Conservation (phyloP, 305 asterid genomes). For the Plantago rigida region DNA sequence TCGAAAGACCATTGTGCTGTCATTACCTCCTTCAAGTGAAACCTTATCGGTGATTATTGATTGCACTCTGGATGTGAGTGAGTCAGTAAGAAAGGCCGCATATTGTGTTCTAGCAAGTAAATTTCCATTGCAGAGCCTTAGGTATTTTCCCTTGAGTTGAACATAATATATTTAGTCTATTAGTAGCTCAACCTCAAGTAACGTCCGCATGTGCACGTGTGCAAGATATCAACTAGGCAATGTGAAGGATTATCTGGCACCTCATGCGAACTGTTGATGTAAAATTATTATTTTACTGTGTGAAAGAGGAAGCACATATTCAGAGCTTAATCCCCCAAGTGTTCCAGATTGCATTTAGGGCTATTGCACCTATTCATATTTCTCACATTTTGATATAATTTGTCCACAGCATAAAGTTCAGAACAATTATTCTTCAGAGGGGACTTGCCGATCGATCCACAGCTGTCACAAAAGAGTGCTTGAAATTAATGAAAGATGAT, state of each 20-base stretch:
- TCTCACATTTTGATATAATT: constrained; percentile 24
- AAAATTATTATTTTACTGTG: no score
- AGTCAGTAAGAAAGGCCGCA: constrained; percentile 79
- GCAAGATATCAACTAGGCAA: no score
- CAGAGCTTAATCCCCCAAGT: not conserved
- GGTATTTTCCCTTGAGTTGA: constrained; percentile 35
- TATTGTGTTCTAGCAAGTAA: constrained; percentile 67
- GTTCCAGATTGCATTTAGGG: constrained; percentile 8
- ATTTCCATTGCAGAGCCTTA: constrained; percentile 83
- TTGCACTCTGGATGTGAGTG: constrained; percentile 78
- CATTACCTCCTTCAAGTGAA: constrained; percentile 74
- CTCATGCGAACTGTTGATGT: no score
- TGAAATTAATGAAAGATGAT: constrained; percentile 74
- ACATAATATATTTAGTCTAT: constrained; percentile 9
- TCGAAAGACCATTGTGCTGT: constrained; percentile 67
- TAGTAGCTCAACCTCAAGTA: not conserved
- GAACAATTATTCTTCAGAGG: constrained; percentile 80
- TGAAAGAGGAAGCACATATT: not conserved
- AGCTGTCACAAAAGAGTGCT: constrained; percentile 71
- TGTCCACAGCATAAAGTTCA: constrained; percentile 67
- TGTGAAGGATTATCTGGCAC: no score
- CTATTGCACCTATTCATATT: constrained; percentile 15
- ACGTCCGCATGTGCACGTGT: not conserved
- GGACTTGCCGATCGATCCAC: constrained; percentile 86
- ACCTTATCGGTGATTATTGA: constrained; percentile 61